Base-by-base conservation (phyloP, 2,329 filamentous ascomycete species). In the Drechslera avenae region DNA sequence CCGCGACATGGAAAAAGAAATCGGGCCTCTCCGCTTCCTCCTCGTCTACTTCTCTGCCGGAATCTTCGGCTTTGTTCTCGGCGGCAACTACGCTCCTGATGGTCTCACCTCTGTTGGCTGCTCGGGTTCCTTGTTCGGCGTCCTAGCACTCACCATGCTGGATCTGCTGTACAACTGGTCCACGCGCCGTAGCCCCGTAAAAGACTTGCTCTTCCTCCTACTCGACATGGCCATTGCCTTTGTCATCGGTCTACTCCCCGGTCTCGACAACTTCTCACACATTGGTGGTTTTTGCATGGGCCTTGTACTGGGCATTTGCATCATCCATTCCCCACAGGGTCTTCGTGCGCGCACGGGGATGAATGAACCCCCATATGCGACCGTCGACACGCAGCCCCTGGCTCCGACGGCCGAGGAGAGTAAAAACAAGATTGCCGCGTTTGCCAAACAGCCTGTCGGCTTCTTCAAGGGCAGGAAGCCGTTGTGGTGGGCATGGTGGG, bases 401-500 rank as follows among this genome's bases (percentile, higher is more conserved):
- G 59, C 62, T 8, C 56, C 65, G 9, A 52, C 53, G 8, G 43
- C 32, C 13, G 51, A 54, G n/a, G 44, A 58, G 2, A 19, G 52
- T 1, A 37, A 43, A 12, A 37, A 18, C 19, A 70, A 65, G 5
- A 51, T 81, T 2, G 66, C 68, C 10, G 72, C 66, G 13, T 82
- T 83, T 57, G 68, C 76, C 18, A 79, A 78, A 56, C 68, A 78
- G 46, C 81, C 81, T 0, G 58, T 83, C 0, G 86, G 85, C 5
- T 97, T 97, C 75, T 97, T 97, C 78, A 93, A 92, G 72, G 91
- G 90, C 16, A 84, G 94, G 14, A 96, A 96, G 72, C 88, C 89
- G 17, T 80, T 96, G 6, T 99, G 94, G 94, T 99, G 94, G 94
- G 88, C 79, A 5, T 99, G 94, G 94, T 97, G 93, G 93, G 75